A percentile compares a stretch with the other conserved stretches of the same genome.
Evolutionary conservation across 495 filamentous ascomycete species (phyloP).

Genomic region (Talaromyces proteolyticus): DNA sequence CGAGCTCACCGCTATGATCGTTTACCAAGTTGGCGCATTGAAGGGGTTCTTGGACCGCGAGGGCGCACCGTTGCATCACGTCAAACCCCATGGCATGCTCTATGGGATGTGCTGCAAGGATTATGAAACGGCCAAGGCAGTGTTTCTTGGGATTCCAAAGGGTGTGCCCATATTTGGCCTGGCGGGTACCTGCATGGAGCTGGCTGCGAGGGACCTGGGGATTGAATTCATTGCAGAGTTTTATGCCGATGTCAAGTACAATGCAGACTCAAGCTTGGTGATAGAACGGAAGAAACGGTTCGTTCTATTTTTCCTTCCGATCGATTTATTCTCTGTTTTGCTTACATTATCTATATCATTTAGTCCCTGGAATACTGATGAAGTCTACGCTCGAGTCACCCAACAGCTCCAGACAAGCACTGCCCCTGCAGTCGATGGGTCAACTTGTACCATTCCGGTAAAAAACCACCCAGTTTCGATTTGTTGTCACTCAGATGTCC

Average conservation of each 20-base stretch:
- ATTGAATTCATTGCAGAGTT: slow-evolving; percentile 44
- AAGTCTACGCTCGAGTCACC: neutral
- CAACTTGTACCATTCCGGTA: neutral
- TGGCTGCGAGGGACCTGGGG: slow-evolving; percentile 43
- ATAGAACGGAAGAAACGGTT: neutral
- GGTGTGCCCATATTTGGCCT: slow-evolving; percentile 51
- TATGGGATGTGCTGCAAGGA: slow-evolving; percentile 55
- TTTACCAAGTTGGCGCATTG: slow-evolving; percentile 57
- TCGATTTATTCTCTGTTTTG: neutral
- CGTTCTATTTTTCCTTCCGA: neutral
- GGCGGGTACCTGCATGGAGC: slow-evolving; percentile 46
- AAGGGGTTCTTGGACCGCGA: slow-evolving; percentile 51
- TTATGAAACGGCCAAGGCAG: slow-evolving; percentile 41
- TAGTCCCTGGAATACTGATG: neutral
- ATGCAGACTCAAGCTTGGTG: neutral
- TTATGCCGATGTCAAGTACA: neutral
- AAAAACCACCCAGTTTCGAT: neutral
- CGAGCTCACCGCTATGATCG: slow-evolving; percentile 48
- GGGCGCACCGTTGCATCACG: slow-evolving; percentile 47
- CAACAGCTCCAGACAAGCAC: neutral
- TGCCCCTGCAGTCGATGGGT: neutral
- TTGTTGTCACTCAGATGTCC: neutral
- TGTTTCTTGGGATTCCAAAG: slow-evolving; percentile 43
- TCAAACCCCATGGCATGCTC: slow-evolving; percentile 54
- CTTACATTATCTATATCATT: neutral